Evolutionary conservation across 208 protist genomes (phyloP).

Genomic region (Kentomonas sorsogonicus): DNA sequence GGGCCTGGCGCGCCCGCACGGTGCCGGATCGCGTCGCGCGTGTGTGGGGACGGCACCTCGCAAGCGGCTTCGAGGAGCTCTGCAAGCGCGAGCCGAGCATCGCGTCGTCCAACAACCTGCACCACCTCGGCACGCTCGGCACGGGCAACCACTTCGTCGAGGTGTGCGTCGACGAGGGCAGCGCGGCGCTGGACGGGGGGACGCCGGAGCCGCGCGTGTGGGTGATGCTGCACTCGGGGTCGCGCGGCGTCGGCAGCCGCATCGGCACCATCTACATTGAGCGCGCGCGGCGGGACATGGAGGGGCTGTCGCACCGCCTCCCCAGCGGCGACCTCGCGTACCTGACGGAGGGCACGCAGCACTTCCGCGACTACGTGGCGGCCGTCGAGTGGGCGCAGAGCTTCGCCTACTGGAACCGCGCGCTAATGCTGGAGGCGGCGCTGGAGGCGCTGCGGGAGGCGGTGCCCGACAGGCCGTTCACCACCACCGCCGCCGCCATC

Average conservation of each 20-base stretch:
- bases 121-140: constrained; percentile 85
- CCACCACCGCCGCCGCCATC: constrained; percentile 36
- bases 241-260: constrained; percentile 83
- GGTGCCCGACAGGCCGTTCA: constrained; percentile 34
- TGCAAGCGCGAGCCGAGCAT: constrained; percentile 37
- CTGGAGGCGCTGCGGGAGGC: constrained; percentile 44
- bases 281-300: constrained; percentile 79
- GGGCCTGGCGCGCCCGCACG: constrained; percentile 54
- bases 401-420: constrained; percentile 73
- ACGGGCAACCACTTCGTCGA: constrained; percentile 90
- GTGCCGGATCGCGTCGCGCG: constrained; percentile 36
- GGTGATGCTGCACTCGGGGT: constrained; percentile 90
- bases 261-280: constrained; percentile 83
- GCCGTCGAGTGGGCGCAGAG: constrained; percentile 81
- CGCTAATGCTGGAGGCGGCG: constrained; percentile 77
- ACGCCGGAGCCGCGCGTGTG: constrained; percentile 38
- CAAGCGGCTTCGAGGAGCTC: constrained; percentile 57
- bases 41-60: constrained; percentile 58
- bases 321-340: constrained; percentile 76
- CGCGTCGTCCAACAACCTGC: constrained; percentile 65
- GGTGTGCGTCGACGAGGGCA: constrained; percentile 72
- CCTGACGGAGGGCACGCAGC: constrained; percentile 58
- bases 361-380: constrained; percentile 82
- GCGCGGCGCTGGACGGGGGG: constrained; percentile 43
- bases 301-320: constrained; percentile 30